Percentiles rank a stretch among this genome's conserved stretches.
Evolutionary conservation across 148 eudicot genomes (phyloP).

Genomic region (Amaranthus hypochondriacus): DNA sequence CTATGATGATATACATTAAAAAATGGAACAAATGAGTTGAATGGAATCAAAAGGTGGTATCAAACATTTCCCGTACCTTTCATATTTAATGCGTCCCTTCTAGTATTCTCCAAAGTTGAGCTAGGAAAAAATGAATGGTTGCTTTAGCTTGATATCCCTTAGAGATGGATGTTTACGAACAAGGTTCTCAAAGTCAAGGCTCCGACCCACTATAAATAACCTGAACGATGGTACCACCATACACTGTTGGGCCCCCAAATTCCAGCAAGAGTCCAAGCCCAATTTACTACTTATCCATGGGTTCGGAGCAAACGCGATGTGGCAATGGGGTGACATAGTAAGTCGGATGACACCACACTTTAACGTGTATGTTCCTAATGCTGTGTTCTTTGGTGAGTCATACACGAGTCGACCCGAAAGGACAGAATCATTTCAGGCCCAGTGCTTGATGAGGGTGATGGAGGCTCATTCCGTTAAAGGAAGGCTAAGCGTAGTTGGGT

Average conservation of each 20-base stretch:
- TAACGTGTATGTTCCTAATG: conserved; percentile 84
- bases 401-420: conserved; percentile 57
- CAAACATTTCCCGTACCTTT: too few relatives aligned
- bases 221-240: conserved; percentile 67
- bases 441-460: conserved; percentile 57
- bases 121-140: conserved; percentile 35
- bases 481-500: conserved; percentile 48
- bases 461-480: conserved; percentile 35
- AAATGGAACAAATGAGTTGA: too few relatives aligned
- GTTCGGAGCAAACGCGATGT: conserved; percentile 68
- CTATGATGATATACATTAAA: too few relatives aligned
- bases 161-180: conserved; percentile 39
- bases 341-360: conserved; percentile 36
- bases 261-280: conserved; percentile 40
- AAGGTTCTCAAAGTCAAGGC: conserved; percentile 52
- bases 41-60: too few relatives aligned
- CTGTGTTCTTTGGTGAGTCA: conserved; percentile 80
- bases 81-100: too few relatives aligned
- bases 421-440: conserved; percentile 75
- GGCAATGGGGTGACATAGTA: conserved; percentile 62
- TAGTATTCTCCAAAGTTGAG: too few relatives aligned
- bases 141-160: conserved; percentile 55
- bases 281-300: conserved; percentile 69
- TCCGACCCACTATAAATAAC: conserved; percentile 49
- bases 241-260: conserved; percentile 79